phyloP scores from a whole-genome alignment of 257 asterid genomes.

The Jacaranda copaia region DNA sequence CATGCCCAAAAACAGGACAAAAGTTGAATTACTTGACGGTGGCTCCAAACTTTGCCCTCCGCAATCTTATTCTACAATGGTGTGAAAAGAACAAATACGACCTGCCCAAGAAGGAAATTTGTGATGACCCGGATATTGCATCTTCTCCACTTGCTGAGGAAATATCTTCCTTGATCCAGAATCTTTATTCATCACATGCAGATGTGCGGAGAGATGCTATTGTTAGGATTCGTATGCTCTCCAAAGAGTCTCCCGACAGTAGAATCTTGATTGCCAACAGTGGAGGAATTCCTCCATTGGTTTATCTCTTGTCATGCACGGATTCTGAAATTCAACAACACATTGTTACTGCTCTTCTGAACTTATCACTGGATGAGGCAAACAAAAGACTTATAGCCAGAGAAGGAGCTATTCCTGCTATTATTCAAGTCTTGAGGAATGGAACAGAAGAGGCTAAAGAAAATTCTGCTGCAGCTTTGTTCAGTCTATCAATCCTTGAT shows the following conservation, averaged over 20 bases:
- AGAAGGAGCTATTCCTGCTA: conserved; percentile 64
- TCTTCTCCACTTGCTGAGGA: conserved; percentile 61
- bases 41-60: conserved; percentile 69
- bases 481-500: conserved; percentile 64
- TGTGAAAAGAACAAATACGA: conserved; percentile 56
- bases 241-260: conserved; percentile 72
- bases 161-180: conserved; percentile 50
- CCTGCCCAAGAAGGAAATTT: conserved; percentile 53
- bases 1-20: conserved; percentile 74
- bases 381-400: conserved; percentile 63
- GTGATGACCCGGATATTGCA: conserved; percentile 50
- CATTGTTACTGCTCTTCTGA: conserved; percentile 62
- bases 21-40: conserved; percentile 54
- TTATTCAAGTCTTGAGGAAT: conserved; percentile 51
- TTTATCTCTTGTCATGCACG: conserved; percentile 49
- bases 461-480: conserved; percentile 71
- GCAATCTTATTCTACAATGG: conserved; percentile 66
- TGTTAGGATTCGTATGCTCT: conserved; percentile 57
- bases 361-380: conserved; percentile 59
- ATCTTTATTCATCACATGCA: conserved; percentile 43
- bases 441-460: conserved; percentile 69
- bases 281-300: conserved; percentile 71
- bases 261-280: conserved; percentile 57
- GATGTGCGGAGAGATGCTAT: conserved; percentile 53
- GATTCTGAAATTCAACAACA: conserved; percentile 62